Percentiles rank a stretch among this genome's conserved stretches.
Conservation (phyloP, 495 filamentous ascomycete genomes). For the Tuber brumale region DNA sequence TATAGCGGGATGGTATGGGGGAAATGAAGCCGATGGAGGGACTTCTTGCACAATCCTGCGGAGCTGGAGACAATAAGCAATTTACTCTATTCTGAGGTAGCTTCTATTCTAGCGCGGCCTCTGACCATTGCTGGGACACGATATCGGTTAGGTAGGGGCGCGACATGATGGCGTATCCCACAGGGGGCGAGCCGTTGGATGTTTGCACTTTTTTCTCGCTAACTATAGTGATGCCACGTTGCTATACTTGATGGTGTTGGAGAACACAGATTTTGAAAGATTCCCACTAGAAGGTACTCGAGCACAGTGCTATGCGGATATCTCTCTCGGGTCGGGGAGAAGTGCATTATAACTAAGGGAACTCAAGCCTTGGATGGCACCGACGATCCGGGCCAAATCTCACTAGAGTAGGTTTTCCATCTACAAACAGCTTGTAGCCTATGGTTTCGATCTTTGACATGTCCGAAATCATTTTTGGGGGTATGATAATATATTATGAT, state of each 20-base stretch:
- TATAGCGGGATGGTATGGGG: background rate
- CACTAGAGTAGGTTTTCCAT: background rate
- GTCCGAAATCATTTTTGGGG: background rate
- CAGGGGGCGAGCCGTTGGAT: background rate
- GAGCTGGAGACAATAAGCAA: background rate
- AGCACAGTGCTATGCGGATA: background rate
- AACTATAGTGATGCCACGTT: background rate
- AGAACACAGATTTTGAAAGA: background rate
- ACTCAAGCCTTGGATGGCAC: background rate
- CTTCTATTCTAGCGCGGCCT: background rate
- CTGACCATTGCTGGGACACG: background rate
- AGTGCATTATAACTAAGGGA: background rate
- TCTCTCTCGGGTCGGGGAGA: background rate
- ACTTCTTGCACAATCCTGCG: background rate
- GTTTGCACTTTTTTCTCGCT: background rate
- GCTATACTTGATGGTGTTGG: background rate
- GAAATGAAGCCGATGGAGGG: background rate
- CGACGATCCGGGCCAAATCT: background rate
- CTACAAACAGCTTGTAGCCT: background rate
- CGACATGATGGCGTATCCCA: background rate
- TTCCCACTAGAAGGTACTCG: background rate
- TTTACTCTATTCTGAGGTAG: background rate
- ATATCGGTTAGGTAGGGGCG: background rate
- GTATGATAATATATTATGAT: background rate
- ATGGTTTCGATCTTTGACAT: background rate